Evolutionary conservation across 1,284 basidiomycete species (phyloP), one percentile per base, ranked within the genome.

Genomic region (Tremellales sp.): DNA sequence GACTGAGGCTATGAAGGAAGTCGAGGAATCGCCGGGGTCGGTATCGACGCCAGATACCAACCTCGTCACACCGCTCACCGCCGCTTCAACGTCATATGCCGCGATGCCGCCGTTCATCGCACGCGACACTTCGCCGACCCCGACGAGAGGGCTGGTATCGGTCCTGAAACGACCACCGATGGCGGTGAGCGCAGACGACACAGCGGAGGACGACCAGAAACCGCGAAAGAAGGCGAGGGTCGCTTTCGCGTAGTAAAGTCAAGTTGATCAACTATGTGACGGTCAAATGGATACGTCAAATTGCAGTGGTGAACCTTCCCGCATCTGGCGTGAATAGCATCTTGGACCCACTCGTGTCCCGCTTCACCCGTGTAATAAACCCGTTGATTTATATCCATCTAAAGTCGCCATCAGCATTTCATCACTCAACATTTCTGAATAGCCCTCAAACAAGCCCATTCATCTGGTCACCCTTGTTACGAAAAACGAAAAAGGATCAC

Each of bases 221-320:
- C 33, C 49, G 26, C 11, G 46, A 47, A 12, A 56, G 57, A 48
- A 54, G 55, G 29, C 48, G 42, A 5, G 25, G 10, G 42, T 59
- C 46, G 26, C 26, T 22, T 13, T 53, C 50, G 17, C 54, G 31
- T 25, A 31, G n/a, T n/a, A n/a, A n/a, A n/a, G n/a, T n/a, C n/a
- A n/a, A n/a, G 29, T 8, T 31, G 29, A 31, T 31, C 10, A 31
- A 31, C 29, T 8, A 31, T 31, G 29, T n/a, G n/a, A n/a, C n/a
- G n/a, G n/a, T n/a, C n/a, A n/a, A n/a, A n/a, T n/a, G n/a, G n/a
- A n/a, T n/a, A n/a, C n/a, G n/a, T n/a, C n/a, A n/a, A n/a, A n/a
- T n/a, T n/a, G n/a, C n/a, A n/a, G n/a, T n/a, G n/a, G n/a, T n/a
- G n/a, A n/a, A n/a, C n/a, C n/a, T n/a, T n/a, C n/a, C n/a, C n/a